A percentile compares a stretch with the other conserved stretches of the same genome.
Conservation (phyloP, 306 rosid species). For the Hylodesmum podocarpum region DNA sequence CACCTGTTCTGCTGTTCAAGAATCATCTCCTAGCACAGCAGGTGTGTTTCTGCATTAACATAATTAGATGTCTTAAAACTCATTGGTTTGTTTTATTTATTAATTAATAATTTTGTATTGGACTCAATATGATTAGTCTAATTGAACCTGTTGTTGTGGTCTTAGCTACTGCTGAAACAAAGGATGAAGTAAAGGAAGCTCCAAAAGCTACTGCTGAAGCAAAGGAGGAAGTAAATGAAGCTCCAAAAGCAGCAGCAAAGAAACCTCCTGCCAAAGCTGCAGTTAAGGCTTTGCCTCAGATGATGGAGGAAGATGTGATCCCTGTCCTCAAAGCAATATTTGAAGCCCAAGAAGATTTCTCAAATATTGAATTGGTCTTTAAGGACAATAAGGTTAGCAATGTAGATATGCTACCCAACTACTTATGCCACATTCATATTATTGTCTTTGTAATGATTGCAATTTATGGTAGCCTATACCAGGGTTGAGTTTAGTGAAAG, state of each 20-base stretch:
- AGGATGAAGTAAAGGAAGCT: conserved; percentile 57
- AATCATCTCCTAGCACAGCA: conserved; percentile 70
- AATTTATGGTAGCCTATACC: too few relatives aligned
- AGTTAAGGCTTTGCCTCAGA: conserved; percentile 66
- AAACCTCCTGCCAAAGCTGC: conserved; percentile 76
- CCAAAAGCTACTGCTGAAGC: conserved; percentile 47
- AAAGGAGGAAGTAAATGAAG: conserved; percentile 55
- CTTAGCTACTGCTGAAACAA: conserved; percentile 54
- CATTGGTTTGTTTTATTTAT: neutral
- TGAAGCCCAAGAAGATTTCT: conserved; percentile 67
- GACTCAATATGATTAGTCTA: neutral
- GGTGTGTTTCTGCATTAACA: conserved; percentile 42
- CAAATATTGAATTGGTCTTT: conserved; percentile 63
- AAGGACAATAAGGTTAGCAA: conserved; percentile 67
- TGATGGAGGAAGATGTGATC: conserved; percentile 94
- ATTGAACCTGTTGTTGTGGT: neutral
- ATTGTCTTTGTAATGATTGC: neutral
- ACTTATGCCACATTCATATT: neutral
- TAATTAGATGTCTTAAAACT: neutral
- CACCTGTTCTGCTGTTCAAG: conserved; percentile 80
- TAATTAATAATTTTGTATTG: neutral
- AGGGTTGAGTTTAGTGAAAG: too few relatives aligned
- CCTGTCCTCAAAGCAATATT: conserved; percentile 73
- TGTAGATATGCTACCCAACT: neutral
- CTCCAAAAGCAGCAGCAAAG: conserved; percentile 58